phyloP scores from a whole-genome alignment of 1,284 basidiomycete species.

The Baeospora myosura region DNA sequence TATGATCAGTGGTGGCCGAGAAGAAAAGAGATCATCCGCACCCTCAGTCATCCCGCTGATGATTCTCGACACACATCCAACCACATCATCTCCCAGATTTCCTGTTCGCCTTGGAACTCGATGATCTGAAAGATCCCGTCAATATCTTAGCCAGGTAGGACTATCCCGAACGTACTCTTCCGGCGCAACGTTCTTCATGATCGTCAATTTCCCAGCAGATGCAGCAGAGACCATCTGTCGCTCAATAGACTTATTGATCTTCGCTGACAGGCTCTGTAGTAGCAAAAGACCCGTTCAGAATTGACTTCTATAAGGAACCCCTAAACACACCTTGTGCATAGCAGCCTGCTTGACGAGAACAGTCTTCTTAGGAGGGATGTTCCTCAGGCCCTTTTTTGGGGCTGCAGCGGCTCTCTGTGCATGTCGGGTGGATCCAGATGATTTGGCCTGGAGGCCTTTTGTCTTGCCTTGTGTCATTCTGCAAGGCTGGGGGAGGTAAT shows the following conservation, averaged over 20 bases:
- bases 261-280: conserved; percentile 69
- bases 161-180: conserved; percentile 38
- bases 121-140: conserved; percentile 4
- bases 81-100: not conserved
- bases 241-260: conserved; percentile 87
- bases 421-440: conserved; percentile 38
- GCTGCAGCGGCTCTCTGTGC: conserved; percentile 56
- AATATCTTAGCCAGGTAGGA: not conserved
- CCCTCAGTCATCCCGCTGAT: too few species aligned
- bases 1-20: too few species aligned
- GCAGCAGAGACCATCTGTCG: conserved; percentile 85
- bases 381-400: conserved; percentile 66
- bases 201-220: conserved; percentile 76
- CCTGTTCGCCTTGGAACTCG: conserved; percentile 6
- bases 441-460: conserved; percentile 55
- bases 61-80: too few species aligned
- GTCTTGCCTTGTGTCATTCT: conserved; percentile 58
- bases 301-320: conserved; percentile 1
- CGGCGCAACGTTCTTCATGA: conserved; percentile 66
- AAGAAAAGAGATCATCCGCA: too few species aligned
- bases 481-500: conserved; percentile 5
- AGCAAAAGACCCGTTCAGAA: not conserved
- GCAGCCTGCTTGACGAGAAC: conserved; percentile 59
- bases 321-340: conserved; percentile 51
- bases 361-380: conserved; percentile 68